Percentiles rank a stretch among this genome's conserved stretches.
Conservation (phyloP, 225 moss, liverwort and hornwort genomes). For the Asterella californica region DNA sequence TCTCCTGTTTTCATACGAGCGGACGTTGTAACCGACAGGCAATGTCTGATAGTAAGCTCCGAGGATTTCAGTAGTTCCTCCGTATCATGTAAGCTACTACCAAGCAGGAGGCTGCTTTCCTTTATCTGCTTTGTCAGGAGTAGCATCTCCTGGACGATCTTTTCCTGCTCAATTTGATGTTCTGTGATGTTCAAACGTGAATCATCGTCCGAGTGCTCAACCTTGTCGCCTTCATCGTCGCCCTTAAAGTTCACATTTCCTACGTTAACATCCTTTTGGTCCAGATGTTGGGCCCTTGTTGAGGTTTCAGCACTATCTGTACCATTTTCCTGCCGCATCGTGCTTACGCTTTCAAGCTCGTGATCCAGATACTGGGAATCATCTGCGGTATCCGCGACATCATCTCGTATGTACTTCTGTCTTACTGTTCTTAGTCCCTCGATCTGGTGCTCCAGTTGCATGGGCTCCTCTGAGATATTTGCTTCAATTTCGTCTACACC, state of each 20-base stretch:
- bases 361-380: not conserved
- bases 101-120: constrained; percentile 19
- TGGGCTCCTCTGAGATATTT: not conserved
- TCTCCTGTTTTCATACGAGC: constrained; percentile 10
- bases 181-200: constrained; percentile 3
- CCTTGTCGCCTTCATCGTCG: not conserved
- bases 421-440: not conserved
- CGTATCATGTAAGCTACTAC: constrained; percentile 12
- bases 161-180: constrained; percentile 5
- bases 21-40: constrained; percentile 13
- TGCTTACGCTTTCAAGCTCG: not conserved
- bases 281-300: not conserved
- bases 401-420: not conserved
- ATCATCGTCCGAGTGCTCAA: not conserved
- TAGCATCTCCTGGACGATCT: constrained; percentile 18
- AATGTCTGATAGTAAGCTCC: constrained; percentile 6
- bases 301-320: not conserved
- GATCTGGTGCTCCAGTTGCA: not conserved
- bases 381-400: not conserved
- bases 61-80: constrained; percentile 7
- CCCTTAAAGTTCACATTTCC: not conserved
- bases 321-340: not conserved
- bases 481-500: not conserved
- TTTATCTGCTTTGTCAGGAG: constrained; percentile 16
- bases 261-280: not conserved